Percentiles rank a stretch among this genome's conserved stretches.
These are phyloP conservation scores for Arachis stenosperma DNA, from an alignment of 306 rosid species.

Conservation along the genomic window DNA sequence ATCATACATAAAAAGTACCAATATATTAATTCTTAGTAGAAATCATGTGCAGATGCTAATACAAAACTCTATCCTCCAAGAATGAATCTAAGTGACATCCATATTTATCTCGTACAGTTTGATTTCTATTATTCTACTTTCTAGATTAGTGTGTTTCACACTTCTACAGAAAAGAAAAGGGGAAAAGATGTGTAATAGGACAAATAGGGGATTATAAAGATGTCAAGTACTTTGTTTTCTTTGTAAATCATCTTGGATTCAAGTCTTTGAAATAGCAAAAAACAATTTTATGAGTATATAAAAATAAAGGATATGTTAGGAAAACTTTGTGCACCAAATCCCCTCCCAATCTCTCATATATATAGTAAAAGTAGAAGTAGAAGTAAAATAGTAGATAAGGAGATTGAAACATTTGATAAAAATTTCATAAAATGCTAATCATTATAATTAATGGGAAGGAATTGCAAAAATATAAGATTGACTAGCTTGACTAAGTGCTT, in stretches of 20 bases:
- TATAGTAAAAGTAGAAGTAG: too few relatives aligned
- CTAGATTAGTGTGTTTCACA: background rate
- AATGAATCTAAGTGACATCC: background rate
- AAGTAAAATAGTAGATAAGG: background rate
- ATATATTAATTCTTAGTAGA: background rate
- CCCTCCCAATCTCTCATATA: too few relatives aligned
- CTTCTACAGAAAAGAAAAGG: background rate
- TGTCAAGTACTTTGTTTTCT: too few relatives aligned
- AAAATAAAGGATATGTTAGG: too few relatives aligned
- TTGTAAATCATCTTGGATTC: too few relatives aligned
- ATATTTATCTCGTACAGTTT: background rate
- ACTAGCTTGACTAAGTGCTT: background rate
- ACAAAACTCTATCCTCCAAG: background rate
- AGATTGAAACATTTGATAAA: background rate
- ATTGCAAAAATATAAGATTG: background rate
- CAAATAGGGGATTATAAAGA: background rate
- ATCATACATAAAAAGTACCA: background rate
- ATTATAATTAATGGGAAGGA: background rate
- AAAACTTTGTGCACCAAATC: too few relatives aligned
- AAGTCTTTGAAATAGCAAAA: too few relatives aligned
- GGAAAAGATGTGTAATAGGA: background rate
- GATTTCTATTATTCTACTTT: background rate
- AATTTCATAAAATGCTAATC: background rate
- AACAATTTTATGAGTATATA: too few relatives aligned
- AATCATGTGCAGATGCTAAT: slow-evolving; percentile 1